Evolutionary conservation across 257 asterid genomes (phyloP).

Genomic region (Ballota nigra): DNA sequence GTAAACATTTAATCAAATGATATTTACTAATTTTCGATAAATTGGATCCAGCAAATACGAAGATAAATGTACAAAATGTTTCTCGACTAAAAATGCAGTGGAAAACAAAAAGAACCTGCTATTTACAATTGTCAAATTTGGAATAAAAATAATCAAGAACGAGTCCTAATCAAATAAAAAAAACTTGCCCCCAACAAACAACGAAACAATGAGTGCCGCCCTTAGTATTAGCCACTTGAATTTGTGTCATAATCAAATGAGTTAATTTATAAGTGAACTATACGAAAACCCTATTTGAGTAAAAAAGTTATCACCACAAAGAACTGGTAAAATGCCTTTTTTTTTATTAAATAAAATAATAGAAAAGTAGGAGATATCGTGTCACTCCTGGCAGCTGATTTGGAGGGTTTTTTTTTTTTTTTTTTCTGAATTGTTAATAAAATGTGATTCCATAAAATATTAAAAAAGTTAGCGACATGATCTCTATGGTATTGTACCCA

Average conservation of each 20-base stretch:
- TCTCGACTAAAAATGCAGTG: neutral
- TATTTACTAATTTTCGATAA: neutral
- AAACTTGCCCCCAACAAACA: neutral
- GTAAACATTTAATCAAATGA: constrained; percentile 10
- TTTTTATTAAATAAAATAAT: neutral
- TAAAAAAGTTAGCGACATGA: constrained; percentile 14
- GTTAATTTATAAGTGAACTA: neutral
- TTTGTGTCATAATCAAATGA: constrained; percentile 24
- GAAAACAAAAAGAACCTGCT: constrained; percentile 1
- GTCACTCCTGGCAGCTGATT: constrained; percentile 32
- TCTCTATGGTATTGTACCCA: constrained; percentile 8
- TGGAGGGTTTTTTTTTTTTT: constrained; percentile 16
- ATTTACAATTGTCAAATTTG: neutral
- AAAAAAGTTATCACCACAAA: neutral
- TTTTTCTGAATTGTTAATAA: constrained; percentile 4
- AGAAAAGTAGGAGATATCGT: constrained; percentile 27
- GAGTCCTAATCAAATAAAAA: neutral
- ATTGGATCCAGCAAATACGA: constrained; percentile 8
- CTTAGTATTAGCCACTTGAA: constrained; percentile 36
- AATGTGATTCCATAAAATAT: constrained; percentile 13
- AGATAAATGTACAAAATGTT: neutral
- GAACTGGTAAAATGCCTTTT: neutral
- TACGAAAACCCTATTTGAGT: constrained; percentile 6
- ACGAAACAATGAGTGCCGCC: constrained; percentile 37
- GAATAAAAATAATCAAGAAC: neutral